Conservation (phyloP, 768 basidiomycete species). For the Mycena haematopus region DNA sequence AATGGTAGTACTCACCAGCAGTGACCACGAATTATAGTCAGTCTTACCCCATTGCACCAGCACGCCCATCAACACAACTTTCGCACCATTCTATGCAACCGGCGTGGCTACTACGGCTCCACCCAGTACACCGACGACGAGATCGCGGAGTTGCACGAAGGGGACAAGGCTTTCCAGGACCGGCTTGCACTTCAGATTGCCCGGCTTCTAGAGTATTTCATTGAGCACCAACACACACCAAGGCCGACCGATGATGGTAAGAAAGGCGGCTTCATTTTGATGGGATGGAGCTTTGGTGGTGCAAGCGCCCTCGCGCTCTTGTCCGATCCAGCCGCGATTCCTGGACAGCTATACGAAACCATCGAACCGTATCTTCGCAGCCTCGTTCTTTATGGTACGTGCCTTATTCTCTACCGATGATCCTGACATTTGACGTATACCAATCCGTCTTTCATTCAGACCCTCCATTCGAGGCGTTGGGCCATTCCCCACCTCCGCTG, state of each 20-base stretch:
- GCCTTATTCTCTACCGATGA: too few relatives aligned
- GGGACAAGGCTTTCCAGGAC: conserved; percentile 37
- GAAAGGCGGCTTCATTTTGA: conserved; percentile 42
- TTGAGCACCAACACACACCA: conserved; percentile 37
- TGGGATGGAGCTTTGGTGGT: conserved; percentile 49
- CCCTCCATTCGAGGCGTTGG: conserved; percentile 39
- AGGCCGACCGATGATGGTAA: conserved; percentile 33
- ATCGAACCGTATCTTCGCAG: conserved; percentile 40
- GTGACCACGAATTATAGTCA: not conserved
- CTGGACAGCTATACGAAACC: conserved; percentile 29
- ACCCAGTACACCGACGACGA: conserved; percentile 41
- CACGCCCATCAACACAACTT: conserved; percentile 31
- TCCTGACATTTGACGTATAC: too few relatives aligned
- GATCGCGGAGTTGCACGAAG: conserved; percentile 37
- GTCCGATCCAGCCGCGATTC: conserved; percentile 34
- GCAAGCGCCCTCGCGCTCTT: conserved; percentile 39
- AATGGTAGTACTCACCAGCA: too few relatives aligned
- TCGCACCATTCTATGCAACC: conserved; percentile 38
- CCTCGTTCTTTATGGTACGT: conserved; percentile 42
- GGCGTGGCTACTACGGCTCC: conserved; percentile 43
- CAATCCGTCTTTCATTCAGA: conserved; percentile 33
- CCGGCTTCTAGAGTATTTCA: conserved; percentile 38
- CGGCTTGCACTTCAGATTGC: conserved; percentile 34
- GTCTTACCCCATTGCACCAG: conserved; percentile 23
- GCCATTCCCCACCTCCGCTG: conserved; percentile 34